A percentile compares a stretch with the other conserved stretches of the same genome.
phyloP scores from a whole-genome alignment of 768 basidiomycete genomes.

The Suillus weaverae region DNA sequence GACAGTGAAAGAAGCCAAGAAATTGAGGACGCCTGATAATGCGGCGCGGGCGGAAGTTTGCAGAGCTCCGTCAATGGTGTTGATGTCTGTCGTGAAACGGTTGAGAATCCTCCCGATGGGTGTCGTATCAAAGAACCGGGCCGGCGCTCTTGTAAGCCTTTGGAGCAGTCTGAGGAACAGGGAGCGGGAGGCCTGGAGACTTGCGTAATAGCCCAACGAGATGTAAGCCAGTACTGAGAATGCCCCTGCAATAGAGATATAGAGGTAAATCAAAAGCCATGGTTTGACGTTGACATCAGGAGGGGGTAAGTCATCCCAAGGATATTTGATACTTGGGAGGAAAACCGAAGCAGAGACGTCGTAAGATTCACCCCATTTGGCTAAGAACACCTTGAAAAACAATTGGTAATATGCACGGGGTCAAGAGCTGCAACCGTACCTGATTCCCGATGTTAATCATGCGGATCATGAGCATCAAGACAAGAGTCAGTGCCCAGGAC shows the following conservation, averaged over 20 bases:
- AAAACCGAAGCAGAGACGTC: conserved; percentile 21
- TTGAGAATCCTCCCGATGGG: conserved; percentile 79
- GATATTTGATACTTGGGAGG: conserved; percentile 26
- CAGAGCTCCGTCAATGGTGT: conserved; percentile 66
- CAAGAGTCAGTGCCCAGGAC: conserved; percentile 54
- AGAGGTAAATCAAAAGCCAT: conserved; percentile 65
- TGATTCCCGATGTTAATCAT: conserved; percentile 58
- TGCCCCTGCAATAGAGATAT: conserved; percentile 61
- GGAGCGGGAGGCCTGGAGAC: conserved; percentile 62
- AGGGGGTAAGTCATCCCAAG: conserved; percentile 53
- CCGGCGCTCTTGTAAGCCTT: conserved; percentile 59
- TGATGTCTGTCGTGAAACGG: conserved; percentile 77
- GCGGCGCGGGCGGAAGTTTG: conserved; percentile 56
- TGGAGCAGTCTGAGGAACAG: conserved; percentile 57
- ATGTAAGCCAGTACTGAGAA: conserved; percentile 54
- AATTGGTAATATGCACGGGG: conserved; percentile 3
- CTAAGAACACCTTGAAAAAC: conserved; percentile 55
- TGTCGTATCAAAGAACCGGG: conserved; percentile 71
- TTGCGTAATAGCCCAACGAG: conserved; percentile 65
- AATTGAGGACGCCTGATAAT: conserved; percentile 57
- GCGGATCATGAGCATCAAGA: conserved; percentile 54
- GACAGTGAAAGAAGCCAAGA: conserved; percentile 61
- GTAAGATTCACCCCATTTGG: conserved; percentile 71
- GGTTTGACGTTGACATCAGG: conserved; percentile 61
- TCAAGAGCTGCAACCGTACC: conserved; percentile 32